These are phyloP conservation scores for Intubia oerlemansii DNA, from an alignment of 2,329 filamentous ascomycete species.

Conservation along the genomic window DNA sequence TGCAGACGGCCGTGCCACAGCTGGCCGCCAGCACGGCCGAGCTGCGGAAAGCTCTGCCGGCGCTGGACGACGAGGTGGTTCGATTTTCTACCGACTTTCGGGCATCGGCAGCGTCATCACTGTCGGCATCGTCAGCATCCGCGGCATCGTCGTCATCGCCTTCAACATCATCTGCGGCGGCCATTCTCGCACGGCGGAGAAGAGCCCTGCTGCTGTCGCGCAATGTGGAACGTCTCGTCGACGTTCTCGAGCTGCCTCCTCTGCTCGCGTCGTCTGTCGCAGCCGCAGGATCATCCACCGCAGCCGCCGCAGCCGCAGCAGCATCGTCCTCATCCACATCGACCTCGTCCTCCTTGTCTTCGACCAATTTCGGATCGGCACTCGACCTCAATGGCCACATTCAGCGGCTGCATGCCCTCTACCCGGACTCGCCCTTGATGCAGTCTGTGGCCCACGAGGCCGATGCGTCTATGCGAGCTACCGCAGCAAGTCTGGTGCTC, in stretches of 20 bases:
- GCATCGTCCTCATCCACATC: no score
- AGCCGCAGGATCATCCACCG: no score
- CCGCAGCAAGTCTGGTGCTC: conserved; percentile 66
- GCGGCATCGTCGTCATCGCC: no score
- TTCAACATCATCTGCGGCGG: no score
- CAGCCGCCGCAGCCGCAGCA: no score
- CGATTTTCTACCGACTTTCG: conserved; percentile 69
- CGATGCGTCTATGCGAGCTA: conserved; percentile 69
- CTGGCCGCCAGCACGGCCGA: conserved; percentile 44
- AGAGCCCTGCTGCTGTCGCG: conserved; percentile 62
- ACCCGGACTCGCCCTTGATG: conserved; percentile 59
- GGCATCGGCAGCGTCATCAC: conserved; percentile 17
- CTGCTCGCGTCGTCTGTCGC: conserved; percentile 64
- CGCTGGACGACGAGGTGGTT: conserved; percentile 57
- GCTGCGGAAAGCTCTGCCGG: conserved; percentile 52
- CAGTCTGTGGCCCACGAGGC: conserved; percentile 54
- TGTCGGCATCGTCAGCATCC: no score
- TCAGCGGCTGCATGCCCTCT: conserved; percentile 61
- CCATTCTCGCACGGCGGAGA: conserved; percentile 47
- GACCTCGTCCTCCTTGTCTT: no score
- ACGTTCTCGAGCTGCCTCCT: conserved; percentile 76
- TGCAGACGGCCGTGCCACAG: conserved; percentile 49
- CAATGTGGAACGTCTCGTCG: conserved; percentile 75
- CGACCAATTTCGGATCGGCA: conserved; percentile 58
- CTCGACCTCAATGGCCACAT: conserved; percentile 90